Conservation (phyloP, 2,329 filamentous ascomycete species). For the Hypoxylon sp. region DNA sequence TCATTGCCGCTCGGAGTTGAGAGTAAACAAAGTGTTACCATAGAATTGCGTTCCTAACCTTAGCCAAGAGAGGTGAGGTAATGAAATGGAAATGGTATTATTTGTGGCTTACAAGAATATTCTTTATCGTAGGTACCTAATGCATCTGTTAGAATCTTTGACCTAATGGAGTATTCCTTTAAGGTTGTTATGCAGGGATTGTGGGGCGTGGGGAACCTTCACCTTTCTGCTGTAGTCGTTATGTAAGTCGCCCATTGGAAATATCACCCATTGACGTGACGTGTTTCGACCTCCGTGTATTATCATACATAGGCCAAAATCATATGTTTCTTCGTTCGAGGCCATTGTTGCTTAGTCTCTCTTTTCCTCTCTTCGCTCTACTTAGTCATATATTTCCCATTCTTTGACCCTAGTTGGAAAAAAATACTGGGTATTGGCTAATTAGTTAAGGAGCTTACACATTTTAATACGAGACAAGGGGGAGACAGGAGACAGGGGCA, state of each 20-base stretch:
- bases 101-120: slow-evolving; percentile 3
- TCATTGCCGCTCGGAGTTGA: not conserved
- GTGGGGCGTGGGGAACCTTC: slow-evolving; percentile 19
- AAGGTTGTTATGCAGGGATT: slow-evolving; percentile 19
- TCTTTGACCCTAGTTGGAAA: slow-evolving; percentile 33
- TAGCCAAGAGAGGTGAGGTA: not conserved
- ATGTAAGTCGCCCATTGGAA: slow-evolving; percentile 4
- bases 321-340: slow-evolving; percentile 14
- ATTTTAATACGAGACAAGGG: slow-evolving; percentile 34
- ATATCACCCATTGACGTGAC: slow-evolving; percentile 34
- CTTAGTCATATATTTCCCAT: slow-evolving; percentile 21
- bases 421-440: slow-evolving; percentile 21
- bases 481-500: slow-evolving; percentile 32
- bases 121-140: not conserved
- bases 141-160: slow-evolving; percentile 6
- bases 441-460: slow-evolving; percentile 9
- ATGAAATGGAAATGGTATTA: not conserved
- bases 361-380: slow-evolving; percentile 9
- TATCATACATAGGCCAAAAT: not conserved
- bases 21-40: not conserved
- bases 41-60: not conserved
- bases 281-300: slow-evolving; percentile 33
- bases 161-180: slow-evolving; percentile 11
- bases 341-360: slow-evolving; percentile 16
- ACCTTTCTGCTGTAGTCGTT: slow-evolving; percentile 1